These are phyloP conservation scores for Rhypophila decipiens DNA, from an alignment of 495 filamentous ascomycete species.

Conservation along the genomic window DNA sequence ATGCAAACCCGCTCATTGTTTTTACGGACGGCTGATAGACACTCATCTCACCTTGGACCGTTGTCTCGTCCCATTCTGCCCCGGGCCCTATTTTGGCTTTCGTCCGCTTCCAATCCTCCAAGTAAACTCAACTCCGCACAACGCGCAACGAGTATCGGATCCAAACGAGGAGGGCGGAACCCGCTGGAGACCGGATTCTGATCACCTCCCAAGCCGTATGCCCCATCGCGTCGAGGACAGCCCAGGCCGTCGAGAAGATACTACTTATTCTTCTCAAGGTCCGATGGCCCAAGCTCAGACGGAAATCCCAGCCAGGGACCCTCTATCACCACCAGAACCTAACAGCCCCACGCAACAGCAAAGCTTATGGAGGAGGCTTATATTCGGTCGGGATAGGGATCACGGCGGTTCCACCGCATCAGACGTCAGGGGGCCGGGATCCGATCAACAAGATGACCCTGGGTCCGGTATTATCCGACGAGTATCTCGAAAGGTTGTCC, in stretches of 20 bases:
- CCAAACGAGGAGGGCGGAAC: no score
- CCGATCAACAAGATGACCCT: constrained; percentile 14
- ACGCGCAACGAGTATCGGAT: no score
- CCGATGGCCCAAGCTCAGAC: constrained; percentile 21
- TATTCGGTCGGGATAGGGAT: constrained; percentile 17
- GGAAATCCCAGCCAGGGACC: constrained; percentile 6
- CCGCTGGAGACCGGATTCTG: no score
- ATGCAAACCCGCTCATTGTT: no score
- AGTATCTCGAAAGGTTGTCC: constrained; percentile 66
- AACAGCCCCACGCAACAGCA: constrained; percentile 14
- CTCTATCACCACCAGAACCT: constrained; percentile 4
- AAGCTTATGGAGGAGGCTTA: constrained; percentile 19
- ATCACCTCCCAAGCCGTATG: background rate
- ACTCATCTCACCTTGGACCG: no score
- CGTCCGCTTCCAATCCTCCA: no score
- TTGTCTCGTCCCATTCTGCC: no score
- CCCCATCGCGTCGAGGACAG: background rate
- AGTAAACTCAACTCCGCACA: no score
- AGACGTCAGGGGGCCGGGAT: constrained; percentile 1
- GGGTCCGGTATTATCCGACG: constrained; percentile 33
- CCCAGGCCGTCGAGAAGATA: constrained; percentile 2
- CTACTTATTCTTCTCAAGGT: constrained; percentile 5
- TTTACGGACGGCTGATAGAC: no score
- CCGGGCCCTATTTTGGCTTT: no score
- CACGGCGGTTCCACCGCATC: constrained; percentile 2